Percentiles rank a stretch among this genome's conserved stretches.
These are phyloP conservation scores for Gracilaria vermiculophylla DNA, from an alignment of 23 red algal genomes.

Conservation along the genomic window DNA sequence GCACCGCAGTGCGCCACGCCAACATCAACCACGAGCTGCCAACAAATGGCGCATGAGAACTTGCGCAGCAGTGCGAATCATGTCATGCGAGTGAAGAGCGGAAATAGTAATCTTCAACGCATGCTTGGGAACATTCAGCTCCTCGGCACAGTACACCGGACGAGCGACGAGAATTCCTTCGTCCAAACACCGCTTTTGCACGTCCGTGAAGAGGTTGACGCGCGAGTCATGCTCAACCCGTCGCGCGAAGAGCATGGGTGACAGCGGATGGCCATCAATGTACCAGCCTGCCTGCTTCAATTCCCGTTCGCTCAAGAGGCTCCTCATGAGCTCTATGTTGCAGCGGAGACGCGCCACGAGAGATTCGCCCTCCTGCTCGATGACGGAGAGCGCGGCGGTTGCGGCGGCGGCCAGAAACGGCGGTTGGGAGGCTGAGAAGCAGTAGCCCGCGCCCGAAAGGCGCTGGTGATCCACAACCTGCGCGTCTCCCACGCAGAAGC, in stretches of 20 bases:
- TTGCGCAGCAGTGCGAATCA: conserved; percentile 54
- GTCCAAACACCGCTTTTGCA: conserved; percentile 44
- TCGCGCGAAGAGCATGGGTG: conserved; percentile 73
- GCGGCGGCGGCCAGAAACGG: conserved; percentile 91
- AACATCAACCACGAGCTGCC: neutral
- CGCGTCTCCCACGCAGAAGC: conserved; percentile 77
- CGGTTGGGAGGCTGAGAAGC: conserved; percentile 96
- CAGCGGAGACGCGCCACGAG: conserved; percentile 45
- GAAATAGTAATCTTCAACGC: conserved; percentile 60
- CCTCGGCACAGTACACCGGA: conserved; percentile 55
- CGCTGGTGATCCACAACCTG: conserved; percentile 92
- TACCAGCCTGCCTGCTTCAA: conserved; percentile 45
- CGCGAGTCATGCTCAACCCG: conserved; percentile 16
- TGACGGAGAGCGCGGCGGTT: conserved; percentile 47
- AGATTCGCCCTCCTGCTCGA: conserved; percentile 56
- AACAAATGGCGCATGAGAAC: conserved; percentile 31
- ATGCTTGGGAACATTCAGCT: conserved; percentile 48
- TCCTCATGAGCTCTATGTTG: conserved; percentile 51
- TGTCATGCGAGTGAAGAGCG: conserved; percentile 19
- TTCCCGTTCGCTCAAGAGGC: neutral
- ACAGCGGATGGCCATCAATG: conserved; percentile 60
- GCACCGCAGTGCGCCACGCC: no score
- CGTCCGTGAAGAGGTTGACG: neutral
- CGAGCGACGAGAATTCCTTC: conserved; percentile 65
- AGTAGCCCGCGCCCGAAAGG: conserved; percentile 94